phyloP scores from a whole-genome alignment of 106 monocot species.

The Acanthochlamys bracteata region DNA sequence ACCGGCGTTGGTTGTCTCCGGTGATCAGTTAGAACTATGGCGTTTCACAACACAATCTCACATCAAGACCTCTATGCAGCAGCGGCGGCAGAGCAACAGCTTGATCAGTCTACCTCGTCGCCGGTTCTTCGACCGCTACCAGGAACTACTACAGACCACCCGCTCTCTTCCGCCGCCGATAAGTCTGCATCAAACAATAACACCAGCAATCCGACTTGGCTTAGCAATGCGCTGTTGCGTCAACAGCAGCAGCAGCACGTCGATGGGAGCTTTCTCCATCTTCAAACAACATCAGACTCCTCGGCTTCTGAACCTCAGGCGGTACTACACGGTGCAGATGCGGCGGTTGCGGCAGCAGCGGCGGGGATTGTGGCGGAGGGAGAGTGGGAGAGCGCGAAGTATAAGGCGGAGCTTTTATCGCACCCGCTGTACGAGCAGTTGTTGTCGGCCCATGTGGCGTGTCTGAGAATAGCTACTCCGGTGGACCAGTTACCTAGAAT shows the following conservation, averaged over 20 bases:
- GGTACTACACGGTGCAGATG: slow-evolving; percentile 10
- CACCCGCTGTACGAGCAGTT: slow-evolving; percentile 92
- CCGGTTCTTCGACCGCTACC: not conserved
- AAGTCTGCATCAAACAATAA: not conserved
- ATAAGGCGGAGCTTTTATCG: slow-evolving; percentile 52
- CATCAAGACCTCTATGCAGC: slow-evolving; percentile 27
- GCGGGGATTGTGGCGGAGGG: slow-evolving; percentile 14
- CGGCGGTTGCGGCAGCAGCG: not conserved
- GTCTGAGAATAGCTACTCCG: slow-evolving; percentile 80
- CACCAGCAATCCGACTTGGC: slow-evolving; percentile 47
- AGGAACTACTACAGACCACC: not conserved
- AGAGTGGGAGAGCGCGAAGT: slow-evolving; percentile 49
- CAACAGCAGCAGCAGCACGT: slow-evolving; percentile 34
- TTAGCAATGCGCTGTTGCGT: slow-evolving; percentile 14
- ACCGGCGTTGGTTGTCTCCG: not conserved
- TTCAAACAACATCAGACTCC: slow-evolving; percentile 41
- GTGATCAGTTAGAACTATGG: not conserved
- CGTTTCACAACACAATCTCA: not conserved
- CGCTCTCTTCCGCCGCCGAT: not conserved
- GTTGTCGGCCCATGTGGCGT: slow-evolving; percentile 82
- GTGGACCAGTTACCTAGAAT: slow-evolving; percentile 89
- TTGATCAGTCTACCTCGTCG: slow-evolving; percentile 19
- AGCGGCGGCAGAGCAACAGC: slow-evolving; percentile 17
- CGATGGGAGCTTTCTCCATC: slow-evolving; percentile 65
- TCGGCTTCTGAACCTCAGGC: slow-evolving; percentile 19